Evolutionary conservation across 2,329 filamentous ascomycete genomes (phyloP).

Genomic region (Monascus ruber): DNA sequence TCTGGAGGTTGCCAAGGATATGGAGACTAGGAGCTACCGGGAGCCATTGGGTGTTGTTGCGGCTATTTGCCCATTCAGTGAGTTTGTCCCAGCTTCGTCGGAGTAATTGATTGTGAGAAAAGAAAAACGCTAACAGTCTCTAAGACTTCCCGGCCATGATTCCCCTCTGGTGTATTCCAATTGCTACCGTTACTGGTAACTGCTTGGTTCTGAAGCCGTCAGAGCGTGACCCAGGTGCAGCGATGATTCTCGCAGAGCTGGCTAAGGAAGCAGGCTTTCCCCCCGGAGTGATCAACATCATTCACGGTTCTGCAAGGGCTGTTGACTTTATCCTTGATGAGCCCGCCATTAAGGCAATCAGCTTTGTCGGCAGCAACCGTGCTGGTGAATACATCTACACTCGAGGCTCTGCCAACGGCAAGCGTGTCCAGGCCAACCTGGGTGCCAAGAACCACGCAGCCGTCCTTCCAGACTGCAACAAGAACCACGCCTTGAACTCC

Average conservation of each 20-base stretch:
- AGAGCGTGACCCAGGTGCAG: slow-evolving; percentile 53
- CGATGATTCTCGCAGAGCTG: slow-evolving; percentile 56
- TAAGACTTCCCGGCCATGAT: slow-evolving; percentile 61
- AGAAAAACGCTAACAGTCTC: slow-evolving; percentile 9
- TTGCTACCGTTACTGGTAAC: slow-evolving; percentile 55
- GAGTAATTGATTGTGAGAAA: neutral
- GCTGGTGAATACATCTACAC: slow-evolving; percentile 59
- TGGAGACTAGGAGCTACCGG: slow-evolving; percentile 56
- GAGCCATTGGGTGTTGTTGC: slow-evolving; percentile 55
- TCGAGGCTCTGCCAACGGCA: slow-evolving; percentile 57
- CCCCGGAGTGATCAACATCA: slow-evolving; percentile 54
- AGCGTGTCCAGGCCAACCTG: slow-evolving; percentile 58
- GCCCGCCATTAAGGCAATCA: slow-evolving; percentile 57
- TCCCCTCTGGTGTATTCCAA: slow-evolving; percentile 55
- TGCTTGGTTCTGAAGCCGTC: slow-evolving; percentile 55
- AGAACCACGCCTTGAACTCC: slow-evolving; percentile 55
- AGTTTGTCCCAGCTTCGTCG: slow-evolving; percentile 16
- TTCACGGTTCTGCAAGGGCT: slow-evolving; percentile 53
- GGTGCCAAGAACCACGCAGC: slow-evolving; percentile 61
- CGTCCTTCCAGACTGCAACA: slow-evolving; percentile 56
- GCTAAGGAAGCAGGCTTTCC: slow-evolving; percentile 55
- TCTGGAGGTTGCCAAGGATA: slow-evolving; percentile 58
- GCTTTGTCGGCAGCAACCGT: slow-evolving; percentile 57
- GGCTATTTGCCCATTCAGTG: slow-evolving; percentile 56
- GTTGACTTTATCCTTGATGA: slow-evolving; percentile 61